Conservation (phyloP, 2,329 filamentous ascomycete species). For the Fonsecaea pedrosoi region DNA sequence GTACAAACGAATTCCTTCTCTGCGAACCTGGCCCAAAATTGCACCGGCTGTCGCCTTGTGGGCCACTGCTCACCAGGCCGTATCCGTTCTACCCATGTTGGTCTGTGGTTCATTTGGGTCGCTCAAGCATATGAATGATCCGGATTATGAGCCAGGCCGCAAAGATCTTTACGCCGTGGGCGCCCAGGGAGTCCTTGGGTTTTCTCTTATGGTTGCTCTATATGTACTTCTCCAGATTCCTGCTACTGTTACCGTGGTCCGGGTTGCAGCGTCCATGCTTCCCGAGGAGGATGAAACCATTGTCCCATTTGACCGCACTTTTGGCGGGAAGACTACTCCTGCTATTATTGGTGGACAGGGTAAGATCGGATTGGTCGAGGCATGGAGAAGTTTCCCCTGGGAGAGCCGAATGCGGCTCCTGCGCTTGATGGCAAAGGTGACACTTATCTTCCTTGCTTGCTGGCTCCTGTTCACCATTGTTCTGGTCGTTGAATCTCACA, state of each 20-base stretch:
- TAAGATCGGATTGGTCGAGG: slow-evolving; percentile 73
- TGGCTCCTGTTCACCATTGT: slow-evolving; percentile 57
- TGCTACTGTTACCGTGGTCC: slow-evolving; percentile 75
- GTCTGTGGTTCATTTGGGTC: slow-evolving; percentile 59
- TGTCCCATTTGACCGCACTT: slow-evolving; percentile 87
- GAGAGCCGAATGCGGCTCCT: slow-evolving; percentile 74
- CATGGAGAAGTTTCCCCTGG: slow-evolving; percentile 79
- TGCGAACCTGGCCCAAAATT: slow-evolving; percentile 71
- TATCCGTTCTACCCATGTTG: slow-evolving; percentile 46
- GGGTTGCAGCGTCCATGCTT: slow-evolving; percentile 86
- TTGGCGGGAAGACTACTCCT: slow-evolving; percentile 77
- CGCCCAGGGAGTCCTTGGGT: slow-evolving; percentile 51
- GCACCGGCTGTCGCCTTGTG: slow-evolving; percentile 71
- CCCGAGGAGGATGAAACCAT: slow-evolving; percentile 81
- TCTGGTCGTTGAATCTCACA: slow-evolving; percentile 60
- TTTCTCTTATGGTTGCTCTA: slow-evolving; percentile 55
- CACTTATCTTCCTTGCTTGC: slow-evolving; percentile 60
- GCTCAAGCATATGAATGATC: slow-evolving; percentile 49
- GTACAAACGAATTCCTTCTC: slow-evolving; percentile 72
- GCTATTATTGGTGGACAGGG: slow-evolving; percentile 75
- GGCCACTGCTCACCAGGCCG: slow-evolving; percentile 61
- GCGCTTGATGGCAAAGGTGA: slow-evolving; percentile 76
- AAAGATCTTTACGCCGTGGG: slow-evolving; percentile 50
- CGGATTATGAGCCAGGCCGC: slow-evolving; percentile 41
- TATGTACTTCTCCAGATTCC: slow-evolving; percentile 74